Conservation (phyloP, 2,329 filamentous ascomycete genomes). For the Ceratocystis cacaofunesta region DNA sequence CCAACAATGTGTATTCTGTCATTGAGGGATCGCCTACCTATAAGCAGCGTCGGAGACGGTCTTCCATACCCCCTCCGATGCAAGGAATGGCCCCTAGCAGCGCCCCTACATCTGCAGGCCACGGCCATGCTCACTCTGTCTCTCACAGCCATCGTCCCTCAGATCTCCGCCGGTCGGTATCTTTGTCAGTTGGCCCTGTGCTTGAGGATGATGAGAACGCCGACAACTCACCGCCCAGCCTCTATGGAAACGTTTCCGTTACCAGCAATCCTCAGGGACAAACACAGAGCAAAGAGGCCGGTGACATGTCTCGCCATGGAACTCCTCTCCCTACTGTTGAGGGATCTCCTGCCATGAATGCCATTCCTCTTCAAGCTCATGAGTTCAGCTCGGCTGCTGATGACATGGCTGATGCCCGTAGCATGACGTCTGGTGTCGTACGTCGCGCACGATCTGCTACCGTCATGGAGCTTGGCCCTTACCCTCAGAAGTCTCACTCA, state of each 20-base stretch:
- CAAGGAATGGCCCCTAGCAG: slow-evolving; percentile 48
- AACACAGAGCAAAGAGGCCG: slow-evolving; percentile 61
- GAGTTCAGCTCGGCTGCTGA: slow-evolving; percentile 52
- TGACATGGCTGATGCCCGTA: slow-evolving; percentile 45
- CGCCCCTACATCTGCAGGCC: slow-evolving; percentile 35
- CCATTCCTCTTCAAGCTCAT: slow-evolving; percentile 53
- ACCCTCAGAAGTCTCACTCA: slow-evolving; percentile 94
- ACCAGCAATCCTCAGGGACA: slow-evolving; percentile 23
- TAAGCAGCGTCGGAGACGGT: slow-evolving; percentile 88
- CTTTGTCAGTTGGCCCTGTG: slow-evolving; percentile 68
- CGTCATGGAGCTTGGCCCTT: slow-evolving; percentile 89
- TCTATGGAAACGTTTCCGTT: slow-evolving; percentile 56
- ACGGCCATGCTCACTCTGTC: slow-evolving; percentile 28
- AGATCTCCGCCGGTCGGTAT: slow-evolving; percentile 81
- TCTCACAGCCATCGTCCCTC: slow-evolving; percentile 56
- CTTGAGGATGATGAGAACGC: slow-evolving; percentile 64
- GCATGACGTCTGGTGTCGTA: slow-evolving; percentile 64
- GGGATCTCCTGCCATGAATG: slow-evolving; percentile 62
- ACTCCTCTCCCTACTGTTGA: slow-evolving; percentile 80
- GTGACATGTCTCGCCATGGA: slow-evolving; percentile 74
- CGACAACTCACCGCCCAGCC: slow-evolving; percentile 63
- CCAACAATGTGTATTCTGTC: slow-evolving; percentile 79
- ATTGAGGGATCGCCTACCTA: slow-evolving; percentile 98
- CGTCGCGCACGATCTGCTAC: slow-evolving; percentile 87
- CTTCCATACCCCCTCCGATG: slow-evolving; percentile 74